Evolutionary conservation across 345 rosid species (phyloP).

Genomic region (Excoecaria agallocha): DNA sequence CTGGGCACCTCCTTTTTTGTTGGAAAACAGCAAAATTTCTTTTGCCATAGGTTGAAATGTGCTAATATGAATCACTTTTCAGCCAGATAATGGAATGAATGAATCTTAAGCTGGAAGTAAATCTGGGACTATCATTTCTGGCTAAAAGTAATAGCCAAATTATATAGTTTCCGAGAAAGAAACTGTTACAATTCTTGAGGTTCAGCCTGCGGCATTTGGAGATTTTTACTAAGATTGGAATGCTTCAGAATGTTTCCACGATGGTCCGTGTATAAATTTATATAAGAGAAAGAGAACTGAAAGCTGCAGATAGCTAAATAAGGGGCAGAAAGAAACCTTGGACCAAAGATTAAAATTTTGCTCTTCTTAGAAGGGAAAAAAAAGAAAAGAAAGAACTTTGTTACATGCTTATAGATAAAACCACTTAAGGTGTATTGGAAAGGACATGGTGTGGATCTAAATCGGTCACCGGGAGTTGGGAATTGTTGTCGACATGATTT

Average conservation of each 20-base stretch:
- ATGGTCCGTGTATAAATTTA: background rate
- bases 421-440: background rate
- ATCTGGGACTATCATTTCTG: background rate
- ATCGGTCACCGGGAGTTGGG: background rate
- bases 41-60: background rate
- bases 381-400: background rate
- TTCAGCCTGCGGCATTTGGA: too few species aligned
- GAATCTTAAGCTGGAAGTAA: background rate
- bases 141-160: background rate
- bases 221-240: background rate
- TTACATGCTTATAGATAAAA: background rate
- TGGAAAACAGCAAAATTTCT: background rate
- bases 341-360: background rate
- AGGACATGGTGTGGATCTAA: background rate
- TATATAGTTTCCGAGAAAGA: background rate
- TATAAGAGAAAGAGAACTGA: background rate
- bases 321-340: background rate
- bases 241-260: background rate
- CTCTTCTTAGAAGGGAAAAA: background rate
- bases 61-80: background rate
- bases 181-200: background rate
- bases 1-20: background rate
- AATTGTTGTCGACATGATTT: background rate
- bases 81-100: background rate
- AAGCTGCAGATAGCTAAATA: background rate